These are phyloP conservation scores for Asterionellopsis glacialis DNA, from an alignment of 108 stramenopile species.

Conservation along the genomic window DNA sequence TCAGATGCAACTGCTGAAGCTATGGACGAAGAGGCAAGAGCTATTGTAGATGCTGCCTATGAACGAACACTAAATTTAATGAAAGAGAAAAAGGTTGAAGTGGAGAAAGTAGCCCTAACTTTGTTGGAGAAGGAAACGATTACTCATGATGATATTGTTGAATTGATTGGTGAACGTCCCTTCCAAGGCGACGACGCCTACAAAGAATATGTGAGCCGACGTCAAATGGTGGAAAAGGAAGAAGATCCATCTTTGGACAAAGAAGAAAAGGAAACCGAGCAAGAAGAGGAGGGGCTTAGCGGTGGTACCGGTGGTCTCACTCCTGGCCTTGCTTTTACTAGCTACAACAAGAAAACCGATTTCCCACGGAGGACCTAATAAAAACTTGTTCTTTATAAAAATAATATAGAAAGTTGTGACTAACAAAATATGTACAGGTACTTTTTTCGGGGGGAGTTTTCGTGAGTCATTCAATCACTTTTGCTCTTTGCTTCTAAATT, in stretches of 20 bases:
- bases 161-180: conserved; percentile 88
- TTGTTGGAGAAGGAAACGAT: conserved; percentile 97
- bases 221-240: conserved; percentile 23
- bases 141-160: conserved; percentile 92
- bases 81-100: conserved; percentile 73
- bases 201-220: conserved; percentile 82
- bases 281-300: neutral
- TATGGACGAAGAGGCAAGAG: conserved; percentile 95
- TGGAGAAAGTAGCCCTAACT: conserved; percentile 79
- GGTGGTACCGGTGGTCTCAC: too few species aligned
- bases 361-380: neutral
- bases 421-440: too few species aligned
- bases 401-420: neutral
- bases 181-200: conserved; percentile 81
- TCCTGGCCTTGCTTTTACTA: too few species aligned
- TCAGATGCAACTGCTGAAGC: conserved; percentile 91
- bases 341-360: too few species aligned
- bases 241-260: neutral
- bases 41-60: conserved; percentile 93
- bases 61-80: conserved; percentile 82
- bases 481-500: too few species aligned
- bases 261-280: neutral
- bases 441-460: too few species aligned
- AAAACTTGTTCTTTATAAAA: neutral
- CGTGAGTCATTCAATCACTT: too few species aligned